A percentile compares a stretch with the other conserved stretches of the same genome.
Evolutionary conservation across 31 red algal species (phyloP).

Genomic region (Bonnemaisonia californica): DNA sequence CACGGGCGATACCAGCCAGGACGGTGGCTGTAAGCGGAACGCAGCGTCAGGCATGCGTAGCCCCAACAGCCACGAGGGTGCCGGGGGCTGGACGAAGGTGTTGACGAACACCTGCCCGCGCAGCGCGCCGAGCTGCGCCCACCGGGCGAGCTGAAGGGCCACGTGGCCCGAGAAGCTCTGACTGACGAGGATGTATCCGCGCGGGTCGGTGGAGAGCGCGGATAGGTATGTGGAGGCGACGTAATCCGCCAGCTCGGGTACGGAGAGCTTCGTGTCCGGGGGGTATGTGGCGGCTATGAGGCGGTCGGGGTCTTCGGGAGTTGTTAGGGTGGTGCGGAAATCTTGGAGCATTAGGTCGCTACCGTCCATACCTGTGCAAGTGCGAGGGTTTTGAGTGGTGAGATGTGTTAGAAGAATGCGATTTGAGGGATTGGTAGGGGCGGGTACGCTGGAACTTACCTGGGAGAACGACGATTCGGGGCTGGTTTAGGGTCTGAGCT

Average conservation of each 20-base stretch:
- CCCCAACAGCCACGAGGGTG: constrained; percentile 5
- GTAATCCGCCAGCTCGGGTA: constrained; percentile 19
- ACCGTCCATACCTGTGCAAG: constrained; percentile 35
- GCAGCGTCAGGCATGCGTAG: not conserved
- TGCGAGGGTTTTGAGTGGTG: not conserved
- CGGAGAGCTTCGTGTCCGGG: constrained; percentile 15
- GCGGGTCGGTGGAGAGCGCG: constrained; percentile 9
- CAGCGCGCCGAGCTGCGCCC: not conserved
- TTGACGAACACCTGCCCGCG: constrained; percentile 50
- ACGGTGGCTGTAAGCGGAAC: constrained; percentile 27
- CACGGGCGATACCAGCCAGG: constrained; percentile 37
- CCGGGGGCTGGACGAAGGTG: constrained; percentile 40
- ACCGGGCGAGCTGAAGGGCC: constrained; percentile 23
- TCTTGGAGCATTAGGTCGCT: constrained; percentile 22
- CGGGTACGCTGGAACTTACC: too few relatives aligned
- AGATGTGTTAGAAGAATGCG: not conserved
- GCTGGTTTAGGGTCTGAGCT: not conserved
- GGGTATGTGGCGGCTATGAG: constrained; percentile 36
- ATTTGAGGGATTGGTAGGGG: too few relatives aligned
- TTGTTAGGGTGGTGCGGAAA: constrained; percentile 15
- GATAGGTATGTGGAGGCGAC: constrained; percentile 23
- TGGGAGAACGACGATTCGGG: constrained; percentile 44
- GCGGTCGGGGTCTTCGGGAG: constrained; percentile 31
- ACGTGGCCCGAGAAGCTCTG: constrained; percentile 61
- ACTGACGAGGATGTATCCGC: constrained; percentile 47